Evolutionary conservation across 2,329 filamentous ascomycete species (phyloP).

Genomic region (Talaromyces sp.): DNA sequence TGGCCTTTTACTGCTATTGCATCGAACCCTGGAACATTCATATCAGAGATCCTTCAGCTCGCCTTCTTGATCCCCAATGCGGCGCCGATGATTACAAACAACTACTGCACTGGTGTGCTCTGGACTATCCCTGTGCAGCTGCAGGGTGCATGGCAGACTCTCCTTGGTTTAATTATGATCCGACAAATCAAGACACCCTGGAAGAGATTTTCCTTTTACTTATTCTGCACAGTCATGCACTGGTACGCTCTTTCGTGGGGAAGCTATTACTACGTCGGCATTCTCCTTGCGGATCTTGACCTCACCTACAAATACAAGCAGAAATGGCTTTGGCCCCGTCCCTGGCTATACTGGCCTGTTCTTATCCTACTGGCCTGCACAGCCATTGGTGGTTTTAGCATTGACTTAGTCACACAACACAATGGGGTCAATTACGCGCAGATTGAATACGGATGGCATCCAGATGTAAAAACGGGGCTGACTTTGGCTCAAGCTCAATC

Average conservation of each 20-base stretch:
- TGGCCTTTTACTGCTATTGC: constrained; percentile 46
- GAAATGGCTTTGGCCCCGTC: constrained; percentile 34
- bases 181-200: constrained; percentile 45
- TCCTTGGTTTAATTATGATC: constrained; percentile 43
- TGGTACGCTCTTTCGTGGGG: constrained; percentile 50
- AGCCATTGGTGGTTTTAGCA: constrained; percentile 32
- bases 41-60: constrained; percentile 46
- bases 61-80: constrained; percentile 49
- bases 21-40: constrained; percentile 41
- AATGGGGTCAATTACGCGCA: constrained; percentile 37
- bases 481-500: constrained; percentile 32
- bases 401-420: constrained; percentile 39
- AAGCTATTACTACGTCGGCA: constrained; percentile 45
- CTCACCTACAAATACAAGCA: constrained; percentile 44
- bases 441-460: constrained; percentile 44
- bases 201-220: constrained; percentile 48
- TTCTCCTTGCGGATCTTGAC: constrained; percentile 46
- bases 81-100: constrained; percentile 46
- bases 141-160: constrained; percentile 46
- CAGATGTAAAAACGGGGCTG: constrained; percentile 38
- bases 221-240: constrained; percentile 42
- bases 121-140: constrained; percentile 51
- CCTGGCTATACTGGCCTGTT: constrained; percentile 37
- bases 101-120: constrained; percentile 50
- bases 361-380: constrained; percentile 30